Percentiles rank a stretch among this genome's conserved stretches.
Conservation (phyloP, 192 early-diverging fungal species). For the Geranomyces michiganensis region DNA sequence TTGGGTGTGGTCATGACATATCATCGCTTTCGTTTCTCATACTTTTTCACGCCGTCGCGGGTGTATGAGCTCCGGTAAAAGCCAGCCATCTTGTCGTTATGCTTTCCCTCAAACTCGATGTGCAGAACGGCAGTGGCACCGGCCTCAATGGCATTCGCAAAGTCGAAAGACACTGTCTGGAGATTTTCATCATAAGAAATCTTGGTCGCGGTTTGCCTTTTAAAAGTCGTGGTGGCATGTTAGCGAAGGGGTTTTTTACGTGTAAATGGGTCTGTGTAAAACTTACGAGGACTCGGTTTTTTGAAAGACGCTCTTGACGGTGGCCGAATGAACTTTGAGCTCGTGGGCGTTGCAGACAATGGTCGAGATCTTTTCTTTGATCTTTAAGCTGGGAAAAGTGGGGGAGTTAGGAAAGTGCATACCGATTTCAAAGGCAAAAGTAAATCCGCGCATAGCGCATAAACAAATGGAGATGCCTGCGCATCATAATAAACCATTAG, state of each 20-base stretch:
- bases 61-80: slow-evolving; percentile 88
- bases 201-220: slow-evolving; percentile 46
- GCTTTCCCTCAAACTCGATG: slow-evolving; percentile 55
- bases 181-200: slow-evolving; percentile 46
- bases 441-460: too few species aligned
- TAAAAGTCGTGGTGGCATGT: not conserved
- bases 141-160: slow-evolving; percentile 46
- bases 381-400: slow-evolving; percentile 34
- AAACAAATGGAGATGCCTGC: too few species aligned
- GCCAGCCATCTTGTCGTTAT: slow-evolving; percentile 85
- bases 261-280: not conserved
- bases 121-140: slow-evolving; percentile 47
- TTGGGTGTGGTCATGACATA: too few species aligned
- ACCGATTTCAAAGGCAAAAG: too few species aligned
- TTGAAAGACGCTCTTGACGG: slow-evolving; percentile 30
- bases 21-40: too few species aligned
- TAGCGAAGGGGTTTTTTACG: too few species aligned
- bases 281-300: slow-evolving; percentile 42
- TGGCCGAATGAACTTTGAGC: slow-evolving; percentile 37
- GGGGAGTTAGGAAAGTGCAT: too few species aligned
- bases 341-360: slow-evolving; percentile 53
- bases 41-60: slow-evolving; percentile 50
- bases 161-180: slow-evolving; percentile 55
- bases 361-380: slow-evolving; percentile 45
- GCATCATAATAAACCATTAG: too few species aligned